Evolutionary conservation across 1,284 basidiomycete species (phyloP).

Genomic region (Tilletia caries): DNA sequence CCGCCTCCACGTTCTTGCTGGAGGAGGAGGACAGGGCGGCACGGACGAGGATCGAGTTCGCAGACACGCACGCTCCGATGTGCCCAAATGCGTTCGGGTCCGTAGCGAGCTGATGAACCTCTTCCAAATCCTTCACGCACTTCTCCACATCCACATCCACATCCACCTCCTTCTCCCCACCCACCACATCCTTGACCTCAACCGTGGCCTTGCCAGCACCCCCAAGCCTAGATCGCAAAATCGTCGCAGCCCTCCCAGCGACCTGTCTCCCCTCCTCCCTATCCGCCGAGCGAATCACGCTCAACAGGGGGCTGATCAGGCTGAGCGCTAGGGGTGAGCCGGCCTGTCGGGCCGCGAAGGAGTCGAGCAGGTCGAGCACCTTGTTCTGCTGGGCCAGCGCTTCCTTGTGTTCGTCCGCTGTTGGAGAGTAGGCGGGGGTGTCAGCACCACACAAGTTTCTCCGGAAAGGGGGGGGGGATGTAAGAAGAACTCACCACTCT

Average conservation of each 20-base stretch:
- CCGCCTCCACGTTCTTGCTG: slow-evolving; percentile 28
- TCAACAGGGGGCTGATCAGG: slow-evolving; percentile 72
- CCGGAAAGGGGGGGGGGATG: too few species aligned
- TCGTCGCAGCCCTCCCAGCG: slow-evolving; percentile 74
- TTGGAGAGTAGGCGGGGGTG: slow-evolving; percentile 47
- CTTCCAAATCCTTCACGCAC: slow-evolving; percentile 61
- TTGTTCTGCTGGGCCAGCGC: slow-evolving; percentile 83
- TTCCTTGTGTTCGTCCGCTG: slow-evolving; percentile 23
- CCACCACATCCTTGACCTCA: too few species aligned
- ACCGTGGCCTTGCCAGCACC: background rate
- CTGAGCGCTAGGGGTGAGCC: slow-evolving; percentile 63
- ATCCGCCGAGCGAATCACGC: slow-evolving; percentile 58
- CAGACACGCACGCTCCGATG: slow-evolving; percentile 62
- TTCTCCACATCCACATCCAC: slow-evolving; percentile 45
- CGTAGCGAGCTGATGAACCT: slow-evolving; percentile 70
- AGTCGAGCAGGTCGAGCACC: slow-evolving; percentile 84
- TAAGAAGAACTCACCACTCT: slow-evolving; percentile 62
- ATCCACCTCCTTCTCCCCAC: too few species aligned
- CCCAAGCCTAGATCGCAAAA: slow-evolving; percentile 65
- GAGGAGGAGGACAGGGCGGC: slow-evolving; percentile 11
- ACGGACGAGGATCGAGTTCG: slow-evolving; percentile 64
- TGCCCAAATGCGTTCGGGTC: background rate
- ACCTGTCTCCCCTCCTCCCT: slow-evolving; percentile 70
- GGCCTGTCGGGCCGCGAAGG: slow-evolving; percentile 72
- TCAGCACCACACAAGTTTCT: too few species aligned